These are phyloP conservation scores for Colletotrichum sp. DNA, from an alignment of 2,329 filamentous ascomycete species.

Conservation along the genomic window DNA sequence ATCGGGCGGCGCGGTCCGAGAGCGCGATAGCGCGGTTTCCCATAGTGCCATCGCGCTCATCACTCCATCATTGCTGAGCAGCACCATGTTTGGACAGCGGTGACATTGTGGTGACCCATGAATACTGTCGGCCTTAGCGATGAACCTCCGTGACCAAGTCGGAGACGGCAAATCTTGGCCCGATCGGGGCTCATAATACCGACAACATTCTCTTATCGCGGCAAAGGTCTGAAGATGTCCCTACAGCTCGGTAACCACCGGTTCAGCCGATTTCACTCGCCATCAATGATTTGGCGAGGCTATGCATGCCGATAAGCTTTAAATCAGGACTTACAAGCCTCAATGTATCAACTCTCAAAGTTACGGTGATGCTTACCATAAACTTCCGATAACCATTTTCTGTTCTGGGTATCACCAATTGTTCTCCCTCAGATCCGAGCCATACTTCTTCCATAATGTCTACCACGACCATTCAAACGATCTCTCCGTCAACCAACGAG, in stretches of 20 bases:
- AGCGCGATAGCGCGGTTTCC: slow-evolving; percentile 62
- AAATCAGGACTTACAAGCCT: neutral
- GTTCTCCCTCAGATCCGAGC: neutral
- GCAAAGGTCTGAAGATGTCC: neutral
- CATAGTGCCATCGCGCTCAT: slow-evolving; percentile 42
- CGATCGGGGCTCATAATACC: neutral
- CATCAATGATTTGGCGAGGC: neutral
- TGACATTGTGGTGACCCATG: neutral
- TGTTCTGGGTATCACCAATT: neutral
- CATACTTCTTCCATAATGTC: neutral
- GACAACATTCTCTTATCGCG: neutral
- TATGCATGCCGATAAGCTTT: neutral
- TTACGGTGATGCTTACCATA: neutral
- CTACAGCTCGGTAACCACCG: neutral
- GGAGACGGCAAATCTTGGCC: neutral
- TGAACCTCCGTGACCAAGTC: neutral
- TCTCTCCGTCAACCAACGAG: neutral
- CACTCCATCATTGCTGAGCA: neutral
- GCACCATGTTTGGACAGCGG: neutral
- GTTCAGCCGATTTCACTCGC: neutral
- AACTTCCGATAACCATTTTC: neutral
- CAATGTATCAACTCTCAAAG: neutral
- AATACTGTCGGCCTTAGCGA: neutral
- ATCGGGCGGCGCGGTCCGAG: slow-evolving; percentile 42
- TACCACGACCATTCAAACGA: neutral